Base-by-base conservation (phyloP, 495 filamentous ascomycete species). In the Recurvomyces mirabilis region DNA sequence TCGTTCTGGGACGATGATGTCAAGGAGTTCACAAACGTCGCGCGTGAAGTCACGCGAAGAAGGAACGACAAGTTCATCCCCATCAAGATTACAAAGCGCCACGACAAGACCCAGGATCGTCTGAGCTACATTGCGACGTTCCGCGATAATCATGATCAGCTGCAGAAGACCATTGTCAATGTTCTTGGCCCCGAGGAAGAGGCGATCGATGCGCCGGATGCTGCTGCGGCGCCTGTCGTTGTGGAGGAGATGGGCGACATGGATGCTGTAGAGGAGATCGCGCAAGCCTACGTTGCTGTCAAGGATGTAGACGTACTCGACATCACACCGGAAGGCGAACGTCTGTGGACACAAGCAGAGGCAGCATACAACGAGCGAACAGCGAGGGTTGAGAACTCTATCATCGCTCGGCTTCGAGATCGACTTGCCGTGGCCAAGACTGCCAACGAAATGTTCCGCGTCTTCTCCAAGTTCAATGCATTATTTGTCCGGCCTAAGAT, bases 381-480 rank as follows among this genome's bases (percentile, higher is more conserved):
- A 20, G 86, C 91, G 12, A 75, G 91, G 14, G 91, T 99, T 6
- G 91, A 99, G 60, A 99, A 96, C 59, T 94, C 93, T 10, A 99
- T 99, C 60, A 99, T 99, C 60, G 87, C 91, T 43, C 77, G 88
- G 26, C 67, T 99, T 9, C 74, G 93, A 55, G 91, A 99, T 64
- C 82, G 91, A 31, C 70, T 99, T 39, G 91, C 89, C 1, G 94
- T 84, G 2, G 87, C 91, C 11, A 96, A 88, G 70, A 88, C 80
- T 41, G 91, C 91, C 17, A 96, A 93, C 59, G 91, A 96, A 60
- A 99, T 96, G 91, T 99, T 99, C 61, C 84, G 93, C 28, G 91
- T 99, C 35, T 96, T 96, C 60, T 99, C 91, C 15, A 95, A 95
- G 58, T 99, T 99, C 72, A 99, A 99, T 57, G 93, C 91, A 21